Conservation (phyloP, 2,329 filamentous ascomycete genomes). For the Claviceps sp. region DNA sequence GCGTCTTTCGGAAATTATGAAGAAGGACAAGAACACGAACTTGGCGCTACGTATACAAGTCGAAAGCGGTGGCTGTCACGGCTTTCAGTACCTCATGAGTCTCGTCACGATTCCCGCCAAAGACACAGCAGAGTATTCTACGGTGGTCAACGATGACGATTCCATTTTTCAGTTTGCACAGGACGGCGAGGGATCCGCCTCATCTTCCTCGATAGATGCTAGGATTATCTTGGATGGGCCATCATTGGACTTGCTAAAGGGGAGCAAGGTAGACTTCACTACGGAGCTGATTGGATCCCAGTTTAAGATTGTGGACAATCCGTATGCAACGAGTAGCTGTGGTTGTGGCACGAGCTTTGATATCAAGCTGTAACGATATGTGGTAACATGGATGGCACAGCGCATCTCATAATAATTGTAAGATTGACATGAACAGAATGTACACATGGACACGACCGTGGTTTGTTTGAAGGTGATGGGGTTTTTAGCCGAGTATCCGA, state of each 20-base stretch:
- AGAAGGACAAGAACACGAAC: constrained; percentile 57
- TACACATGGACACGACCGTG: no score
- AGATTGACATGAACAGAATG: no score
- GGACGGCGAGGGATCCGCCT: constrained; percentile 25
- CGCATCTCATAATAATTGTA: background rate
- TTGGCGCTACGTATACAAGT: constrained; percentile 85
- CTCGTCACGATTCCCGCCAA: constrained; percentile 49
- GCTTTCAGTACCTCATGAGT: constrained; percentile 94
- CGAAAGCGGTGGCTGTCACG: constrained; percentile 89
- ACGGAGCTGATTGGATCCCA: constrained; percentile 81
- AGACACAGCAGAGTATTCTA: constrained; percentile 19
- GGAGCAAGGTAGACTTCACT: constrained; percentile 92
- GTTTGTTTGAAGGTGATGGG: no score
- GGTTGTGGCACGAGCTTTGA: constrained; percentile 97
- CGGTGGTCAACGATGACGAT: constrained; percentile 56
- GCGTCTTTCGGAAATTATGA: constrained; percentile 68
- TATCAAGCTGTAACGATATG: constrained; percentile 48
- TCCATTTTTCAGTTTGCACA: constrained; percentile 65
- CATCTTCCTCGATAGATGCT: constrained; percentile 28
- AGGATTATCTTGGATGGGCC: constrained; percentile 82
- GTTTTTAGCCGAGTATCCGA: no score
- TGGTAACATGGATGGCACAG: background rate
- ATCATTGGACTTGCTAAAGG: constrained; percentile 77
- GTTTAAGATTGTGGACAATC: constrained; percentile 95
- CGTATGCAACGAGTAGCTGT: constrained; percentile 81